Evolutionary conservation across 2,329 filamentous ascomycete genomes (phyloP), one percentile per base, ranked within the genome.

Genomic region (Colletotrichum orchidophilum): DNA sequence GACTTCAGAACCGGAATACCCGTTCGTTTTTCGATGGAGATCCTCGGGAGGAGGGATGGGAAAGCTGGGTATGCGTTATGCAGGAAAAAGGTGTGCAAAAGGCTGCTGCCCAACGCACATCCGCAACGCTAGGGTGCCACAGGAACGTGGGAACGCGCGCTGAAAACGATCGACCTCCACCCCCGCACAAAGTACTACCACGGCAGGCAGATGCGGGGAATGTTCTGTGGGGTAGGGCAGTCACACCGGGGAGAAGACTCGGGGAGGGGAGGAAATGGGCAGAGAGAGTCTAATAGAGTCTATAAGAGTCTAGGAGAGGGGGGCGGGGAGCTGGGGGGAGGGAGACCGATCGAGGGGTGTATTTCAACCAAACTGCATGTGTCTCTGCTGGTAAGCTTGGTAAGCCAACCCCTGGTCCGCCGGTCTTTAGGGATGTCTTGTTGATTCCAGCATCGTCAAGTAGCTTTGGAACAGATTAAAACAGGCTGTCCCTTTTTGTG

Each of bases 151-250:
- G 46, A 60, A 67, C 27, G 18, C 29, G 53, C 27, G 15, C 64
- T n/a, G 15, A 6, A 42, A 50, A 39, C 21, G 52, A 63, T 62
- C 64, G 50, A 31, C 27, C 49, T 63, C 46, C 54, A 49, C 66
- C 66, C 66, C 66, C 66, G 61, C 66, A 70, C 61, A 29, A 26
- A 26, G 58, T 27, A 26, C 21, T 13, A 50, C 27, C 33, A 8
- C 58, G 66, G 66, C 66, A 70, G 54, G 31, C 27, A 35, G 61
- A 65, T 65, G 66, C 66, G 66, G 66, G 62, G 66, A 64, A 46
- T 50, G 24, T 42, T 33, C 39, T 35, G 66, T 64, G 66, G 59
- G 60, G 66, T 57, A 27, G 15, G 9, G 9, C 33, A 11, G 53
- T 35, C 21, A 42, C 39, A 18, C 39, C 39, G 39, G 39, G 39